phyloP scores from a whole-genome alignment of 148 eudicot genomes.

The Pharnaceum exiguum region DNA sequence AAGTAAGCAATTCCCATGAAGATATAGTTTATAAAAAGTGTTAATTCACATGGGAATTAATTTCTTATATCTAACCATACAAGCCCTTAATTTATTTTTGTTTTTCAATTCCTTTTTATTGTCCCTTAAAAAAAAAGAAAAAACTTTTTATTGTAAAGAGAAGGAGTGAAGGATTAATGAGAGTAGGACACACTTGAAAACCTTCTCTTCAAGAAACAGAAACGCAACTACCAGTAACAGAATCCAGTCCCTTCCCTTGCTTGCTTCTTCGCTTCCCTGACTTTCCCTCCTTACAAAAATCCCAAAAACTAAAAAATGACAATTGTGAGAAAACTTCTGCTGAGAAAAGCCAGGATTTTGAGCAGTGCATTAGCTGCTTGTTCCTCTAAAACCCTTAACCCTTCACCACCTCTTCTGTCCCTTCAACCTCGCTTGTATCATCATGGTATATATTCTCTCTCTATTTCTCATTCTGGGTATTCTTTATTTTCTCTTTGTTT shows the following conservation, averaged over 20 bases:
- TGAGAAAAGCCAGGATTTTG: slow-evolving; percentile 15
- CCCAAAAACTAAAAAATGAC: not conserved
- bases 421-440: slow-evolving; percentile 16
- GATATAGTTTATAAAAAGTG: too few species aligned
- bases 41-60: too few species aligned
- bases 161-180: not conserved
- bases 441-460: slow-evolving; percentile 19
- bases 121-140: too few species aligned
- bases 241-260: too few species aligned
- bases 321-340: slow-evolving; percentile 12
- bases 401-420: not conserved
- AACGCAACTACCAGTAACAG: slow-evolving; percentile 3
- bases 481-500: not conserved
- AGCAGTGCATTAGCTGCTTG: slow-evolving; percentile 20
- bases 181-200: not conserved
- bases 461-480: not conserved
- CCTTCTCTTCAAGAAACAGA: slow-evolving; percentile 3
- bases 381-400: slow-evolving; percentile 36
- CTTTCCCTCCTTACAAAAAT: not conserved
- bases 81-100: too few species aligned
- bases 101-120: too few species aligned
- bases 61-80: too few species aligned
- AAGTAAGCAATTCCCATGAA: too few species aligned
- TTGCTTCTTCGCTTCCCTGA: not conserved
- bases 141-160: too few species aligned